Percentiles rank a stretch among this genome's conserved stretches.
These are phyloP conservation scores for Vicia villosa DNA, from an alignment of 306 rosid genomes.

Conservation along the genomic window DNA sequence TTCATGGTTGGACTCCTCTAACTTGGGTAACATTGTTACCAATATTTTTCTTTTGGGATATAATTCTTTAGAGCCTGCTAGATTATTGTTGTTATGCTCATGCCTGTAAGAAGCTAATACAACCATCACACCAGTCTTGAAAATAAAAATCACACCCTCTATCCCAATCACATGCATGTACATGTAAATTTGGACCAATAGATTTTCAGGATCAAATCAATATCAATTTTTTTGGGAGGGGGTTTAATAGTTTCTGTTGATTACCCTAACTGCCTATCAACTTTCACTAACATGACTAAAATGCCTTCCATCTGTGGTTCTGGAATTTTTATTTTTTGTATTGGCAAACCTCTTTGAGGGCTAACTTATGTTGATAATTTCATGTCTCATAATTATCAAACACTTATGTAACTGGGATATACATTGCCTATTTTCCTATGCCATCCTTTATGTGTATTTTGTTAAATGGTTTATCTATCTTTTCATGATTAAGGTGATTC, in stretches of 20 bases:
- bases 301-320: conserved; percentile 22
- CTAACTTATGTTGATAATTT: too few species aligned
- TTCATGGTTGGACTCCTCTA: conserved; percentile 81
- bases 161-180: conserved; percentile 8
- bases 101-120: conserved; percentile 23
- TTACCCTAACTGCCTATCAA: too few species aligned
- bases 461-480: too few species aligned
- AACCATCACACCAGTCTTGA: conserved; percentile 7
- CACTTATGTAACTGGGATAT: too few species aligned
- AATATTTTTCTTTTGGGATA: conserved; percentile 31
- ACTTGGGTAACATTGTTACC: conserved; percentile 64
- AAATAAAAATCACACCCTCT: too few species aligned
- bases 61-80: conserved; percentile 10
- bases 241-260: conserved; percentile 5
- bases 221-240: not conserved
- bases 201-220: not conserved
- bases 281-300: not conserved
- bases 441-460: too few species aligned
- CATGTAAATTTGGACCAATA: conserved; percentile 2
- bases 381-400: too few species aligned
- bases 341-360: too few species aligned
- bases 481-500: too few species aligned
- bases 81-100: conserved; percentile 16
- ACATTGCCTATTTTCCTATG: too few species aligned
- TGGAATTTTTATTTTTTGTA: not conserved